These are phyloP conservation scores for Dothideomycetidae sp. DNA, from an alignment of 2,329 filamentous ascomycete genomes.

Conservation along the genomic window DNA sequence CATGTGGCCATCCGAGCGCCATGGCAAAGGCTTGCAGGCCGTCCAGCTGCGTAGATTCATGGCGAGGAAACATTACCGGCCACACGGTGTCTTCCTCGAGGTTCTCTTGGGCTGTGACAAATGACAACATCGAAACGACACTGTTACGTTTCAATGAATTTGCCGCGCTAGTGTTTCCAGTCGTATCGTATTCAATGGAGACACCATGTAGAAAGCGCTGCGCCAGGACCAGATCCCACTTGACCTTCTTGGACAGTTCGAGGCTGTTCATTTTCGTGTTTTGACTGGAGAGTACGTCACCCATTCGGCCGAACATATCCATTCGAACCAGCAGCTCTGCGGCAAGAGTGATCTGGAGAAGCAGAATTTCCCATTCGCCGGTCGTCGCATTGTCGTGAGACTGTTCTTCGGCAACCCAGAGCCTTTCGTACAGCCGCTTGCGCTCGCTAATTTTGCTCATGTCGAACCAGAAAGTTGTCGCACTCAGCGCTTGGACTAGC, in stretches of 20 bases:
- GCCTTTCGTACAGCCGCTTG: slow-evolving; percentile 30
- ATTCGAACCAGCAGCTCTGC: slow-evolving; percentile 41
- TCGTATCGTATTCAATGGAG: slow-evolving; percentile 23
- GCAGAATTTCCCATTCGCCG: slow-evolving; percentile 37
- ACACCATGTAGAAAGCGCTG: slow-evolving; percentile 40
- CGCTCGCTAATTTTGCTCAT: slow-evolving; percentile 34
- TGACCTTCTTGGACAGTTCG: slow-evolving; percentile 35
- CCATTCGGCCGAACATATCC: slow-evolving; percentile 20
- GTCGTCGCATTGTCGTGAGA: slow-evolving; percentile 18
- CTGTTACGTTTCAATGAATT: slow-evolving; percentile 13
- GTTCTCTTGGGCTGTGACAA: slow-evolving; percentile 15
- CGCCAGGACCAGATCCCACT: slow-evolving; percentile 43
- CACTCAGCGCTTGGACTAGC: slow-evolving; percentile 28
- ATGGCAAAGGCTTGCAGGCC: slow-evolving; percentile 39
- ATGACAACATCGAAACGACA: slow-evolving; percentile 17
- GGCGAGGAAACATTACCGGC: slow-evolving; percentile 23
- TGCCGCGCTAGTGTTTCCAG: slow-evolving; percentile 1
- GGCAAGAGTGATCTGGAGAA: slow-evolving; percentile 41
- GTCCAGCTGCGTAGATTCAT: slow-evolving; percentile 31
- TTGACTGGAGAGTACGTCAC: slow-evolving; percentile 27
- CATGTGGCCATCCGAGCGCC: slow-evolving; percentile 35
- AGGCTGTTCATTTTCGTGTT: slow-evolving; percentile 22
- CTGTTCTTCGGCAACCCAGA: slow-evolving; percentile 28
- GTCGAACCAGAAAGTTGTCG: slow-evolving; percentile 33
- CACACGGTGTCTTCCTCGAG: slow-evolving; percentile 8